Evolutionary conservation across 495 filamentous ascomycete genomes (phyloP), one percentile per base, ranked within the genome.

Genomic region (Tetracladium setigerum): DNA sequence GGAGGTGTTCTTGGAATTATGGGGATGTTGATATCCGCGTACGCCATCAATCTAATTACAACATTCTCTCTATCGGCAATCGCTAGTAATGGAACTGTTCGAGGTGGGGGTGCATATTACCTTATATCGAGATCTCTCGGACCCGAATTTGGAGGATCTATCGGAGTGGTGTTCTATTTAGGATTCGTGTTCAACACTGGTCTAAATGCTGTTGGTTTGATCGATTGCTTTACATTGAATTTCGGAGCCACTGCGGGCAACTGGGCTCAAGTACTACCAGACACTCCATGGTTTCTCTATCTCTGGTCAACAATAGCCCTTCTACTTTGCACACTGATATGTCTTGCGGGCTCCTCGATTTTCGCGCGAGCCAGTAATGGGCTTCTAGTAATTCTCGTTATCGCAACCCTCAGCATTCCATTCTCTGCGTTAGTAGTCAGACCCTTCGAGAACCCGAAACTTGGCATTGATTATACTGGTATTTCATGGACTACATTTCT

Each of bases 91-190:
- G 88, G 88, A 19, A 90, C 87, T 33, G 88, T 95, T 47, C 80
- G 87, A 49, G 88, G 87, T 30, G 88, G 88, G 12, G 88, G 88
- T 36, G 87, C 88, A 22, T 95, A 95, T 59, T 95, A 91, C 52
- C 65, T 95, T 44, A 95, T 95, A 41, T 94, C 88, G 12, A 78
- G 88, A 43, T 89, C 85, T 30, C 66, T 95, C 15, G 88, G 88
- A 4, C 88, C 88, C 11, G 88, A 95, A 53, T 95, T 95, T 59
- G 88, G 88, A 27, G 88, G 88, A n/a, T 87, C 84, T 4, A 95
- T 95, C 41, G 88, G 88, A 2, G 66, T 94, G n/a, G 81, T 95
- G 8, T 91, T 94, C 61, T 95, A 91, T 59, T 67, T 94, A 13
- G 87, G 88, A 13, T 82, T 83, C 51, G 83, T 86, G 1, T 77